These are phyloP conservation scores for Euclidium syriacum DNA, from an alignment of 345 rosid species.

Conservation along the genomic window DNA sequence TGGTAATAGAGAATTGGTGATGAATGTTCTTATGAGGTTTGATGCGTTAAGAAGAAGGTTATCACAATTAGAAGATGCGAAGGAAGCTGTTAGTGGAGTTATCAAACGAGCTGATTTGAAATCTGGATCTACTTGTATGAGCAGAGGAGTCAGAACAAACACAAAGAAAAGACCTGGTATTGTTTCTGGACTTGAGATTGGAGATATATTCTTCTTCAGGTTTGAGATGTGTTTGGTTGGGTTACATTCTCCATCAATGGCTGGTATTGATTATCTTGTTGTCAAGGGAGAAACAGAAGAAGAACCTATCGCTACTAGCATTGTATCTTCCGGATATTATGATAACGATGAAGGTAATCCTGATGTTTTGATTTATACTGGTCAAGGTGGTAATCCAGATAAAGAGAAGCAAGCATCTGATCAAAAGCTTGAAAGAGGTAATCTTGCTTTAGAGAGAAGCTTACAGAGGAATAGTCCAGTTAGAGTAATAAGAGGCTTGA, in stretches of 20 bases:
- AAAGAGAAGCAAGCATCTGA: slow-evolving; percentile 56
- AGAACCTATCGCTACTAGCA: slow-evolving; percentile 70
- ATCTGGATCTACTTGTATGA: slow-evolving; percentile 49
- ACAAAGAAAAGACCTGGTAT: slow-evolving; percentile 56
- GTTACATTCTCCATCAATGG: slow-evolving; percentile 77
- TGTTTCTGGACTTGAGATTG: slow-evolving; percentile 80
- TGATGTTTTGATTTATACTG: slow-evolving; percentile 68
- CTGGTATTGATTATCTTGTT: slow-evolving; percentile 83
- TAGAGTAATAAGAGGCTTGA: slow-evolving; percentile 68
- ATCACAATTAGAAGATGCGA: slow-evolving; percentile 44
- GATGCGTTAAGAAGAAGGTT: slow-evolving; percentile 49
- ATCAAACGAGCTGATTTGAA: slow-evolving; percentile 45
- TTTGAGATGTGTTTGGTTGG: slow-evolving; percentile 88
- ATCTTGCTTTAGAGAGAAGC: slow-evolving; percentile 89
- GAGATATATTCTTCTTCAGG: slow-evolving; percentile 77
- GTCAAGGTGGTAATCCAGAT: slow-evolving; percentile 75
- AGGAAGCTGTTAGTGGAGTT: slow-evolving; percentile 26
- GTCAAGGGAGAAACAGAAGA: slow-evolving; percentile 52
- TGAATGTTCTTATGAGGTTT: slow-evolving; percentile 37
- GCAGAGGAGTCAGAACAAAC: slow-evolving; percentile 58
- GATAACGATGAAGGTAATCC: slow-evolving; percentile 70
- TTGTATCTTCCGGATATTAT: slow-evolving; percentile 82
- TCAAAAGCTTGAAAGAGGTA: slow-evolving; percentile 90
- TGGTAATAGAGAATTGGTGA: slow-evolving; percentile 39
- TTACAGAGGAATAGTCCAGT: slow-evolving; percentile 55